Evolutionary conservation across 305 asterid species (phyloP).

Genomic region (Ilex paraguariensis): DNA sequence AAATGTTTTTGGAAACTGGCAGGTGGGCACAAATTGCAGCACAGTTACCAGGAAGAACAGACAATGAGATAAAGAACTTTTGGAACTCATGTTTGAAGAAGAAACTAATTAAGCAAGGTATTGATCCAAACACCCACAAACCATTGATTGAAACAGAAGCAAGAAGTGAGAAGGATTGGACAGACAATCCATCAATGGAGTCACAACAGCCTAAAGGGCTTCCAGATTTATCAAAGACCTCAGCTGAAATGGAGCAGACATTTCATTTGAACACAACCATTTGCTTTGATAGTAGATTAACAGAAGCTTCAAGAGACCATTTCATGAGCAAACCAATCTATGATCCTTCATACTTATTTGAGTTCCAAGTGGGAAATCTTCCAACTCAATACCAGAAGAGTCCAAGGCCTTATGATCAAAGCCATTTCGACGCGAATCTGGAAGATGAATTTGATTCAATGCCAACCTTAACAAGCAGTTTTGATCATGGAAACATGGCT

Average conservation of each 20-base stretch:
- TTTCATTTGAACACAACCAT: too few species aligned
- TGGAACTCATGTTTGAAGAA: slow-evolving; percentile 83
- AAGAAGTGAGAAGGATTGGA: slow-evolving; percentile 22
- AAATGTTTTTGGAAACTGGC: slow-evolving; percentile 9
- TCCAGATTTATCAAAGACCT: slow-evolving; percentile 18
- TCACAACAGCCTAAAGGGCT: slow-evolving; percentile 24
- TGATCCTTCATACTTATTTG: slow-evolving; percentile 45
- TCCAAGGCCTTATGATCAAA: slow-evolving; percentile 15
- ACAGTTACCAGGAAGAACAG: slow-evolving; percentile 85
- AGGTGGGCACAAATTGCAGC: slow-evolving; percentile 96
- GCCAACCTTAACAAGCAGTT: slow-evolving; percentile 32
- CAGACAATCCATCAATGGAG: slow-evolving; percentile 15
- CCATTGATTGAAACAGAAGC: slow-evolving; percentile 20
- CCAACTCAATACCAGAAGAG: slow-evolving; percentile 16
- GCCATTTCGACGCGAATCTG: slow-evolving; percentile 16
- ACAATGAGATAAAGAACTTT: slow-evolving; percentile 80
- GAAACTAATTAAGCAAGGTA: slow-evolving; percentile 71
- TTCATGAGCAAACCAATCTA: slow-evolving; percentile 27
- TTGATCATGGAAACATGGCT: slow-evolving; percentile 27
- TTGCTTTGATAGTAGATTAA: neutral
- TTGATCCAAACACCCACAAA: slow-evolving; percentile 80
- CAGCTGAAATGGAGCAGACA: slow-evolving; percentile 6
- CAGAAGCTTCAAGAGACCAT: slow-evolving; percentile 14
- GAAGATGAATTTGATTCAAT: slow-evolving; percentile 30
- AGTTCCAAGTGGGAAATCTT: slow-evolving; percentile 33